These are phyloP conservation scores for Schizosaccharomyces osmophilus DNA, from an alignment of 805 yeast genomes.

Conservation along the genomic window DNA sequence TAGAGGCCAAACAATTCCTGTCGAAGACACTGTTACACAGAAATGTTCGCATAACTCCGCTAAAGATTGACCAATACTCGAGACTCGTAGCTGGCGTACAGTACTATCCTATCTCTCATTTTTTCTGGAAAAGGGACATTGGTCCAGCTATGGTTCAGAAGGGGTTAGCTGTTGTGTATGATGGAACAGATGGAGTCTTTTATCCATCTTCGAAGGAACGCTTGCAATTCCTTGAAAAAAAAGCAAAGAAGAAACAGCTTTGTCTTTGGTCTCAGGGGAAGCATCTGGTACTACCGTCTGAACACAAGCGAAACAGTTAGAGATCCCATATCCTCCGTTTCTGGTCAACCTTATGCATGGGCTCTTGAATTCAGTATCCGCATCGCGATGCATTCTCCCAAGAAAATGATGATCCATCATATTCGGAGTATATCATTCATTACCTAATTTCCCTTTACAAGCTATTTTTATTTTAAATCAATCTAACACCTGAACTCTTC, in stretches of 20 bases:
- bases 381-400: too few species aligned
- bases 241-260: slow-evolving; percentile 2
- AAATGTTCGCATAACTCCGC: not conserved
- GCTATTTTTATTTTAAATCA: not conserved
- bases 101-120: slow-evolving; percentile 34
- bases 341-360: not conserved
- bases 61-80: not conserved
- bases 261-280: slow-evolving; percentile 7
- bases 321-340: not conserved
- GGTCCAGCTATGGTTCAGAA: slow-evolving; percentile 64
- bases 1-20: not conserved
- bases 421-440: not conserved
- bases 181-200: slow-evolving; percentile 51
- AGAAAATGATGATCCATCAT: not conserved
- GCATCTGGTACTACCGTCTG: slow-evolving; percentile 5
- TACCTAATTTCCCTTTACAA: not conserved
- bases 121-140: slow-evolving; percentile 45
- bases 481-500: too few species aligned
- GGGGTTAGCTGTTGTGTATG: slow-evolving; percentile 77
- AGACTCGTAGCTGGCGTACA: slow-evolving; percentile 13
- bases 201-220: slow-evolving; percentile 2
- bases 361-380: not conserved
- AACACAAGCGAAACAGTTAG: slow-evolving; percentile 3
- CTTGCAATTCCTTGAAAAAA: slow-evolving; percentile 2
- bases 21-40: not conserved